phyloP scores from a whole-genome alignment of 2,329 filamentous ascomycete genomes.

The Apiospora pterosperma region DNA sequence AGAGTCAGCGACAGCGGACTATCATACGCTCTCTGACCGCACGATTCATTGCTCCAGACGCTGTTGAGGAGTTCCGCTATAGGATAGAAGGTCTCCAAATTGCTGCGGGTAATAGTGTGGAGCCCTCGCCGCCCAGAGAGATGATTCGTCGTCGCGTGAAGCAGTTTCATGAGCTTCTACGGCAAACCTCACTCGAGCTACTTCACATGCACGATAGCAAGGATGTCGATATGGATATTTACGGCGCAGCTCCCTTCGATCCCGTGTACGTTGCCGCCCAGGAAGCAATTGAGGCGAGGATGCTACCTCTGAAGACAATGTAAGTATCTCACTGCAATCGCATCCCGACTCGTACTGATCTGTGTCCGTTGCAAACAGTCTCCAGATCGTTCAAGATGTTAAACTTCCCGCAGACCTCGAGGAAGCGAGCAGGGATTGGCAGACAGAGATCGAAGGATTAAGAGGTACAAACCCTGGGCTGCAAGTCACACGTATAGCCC shows the following conservation, averaged over 20 bases:
- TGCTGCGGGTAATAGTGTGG: not conserved
- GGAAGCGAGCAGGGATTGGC: conserved; percentile 18
- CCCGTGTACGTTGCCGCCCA: conserved; percentile 7
- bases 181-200: not conserved
- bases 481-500: conserved; percentile 14
- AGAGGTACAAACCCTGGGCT: conserved; percentile 16
- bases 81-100: conserved; percentile 4
- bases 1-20: conserved; percentile 8
- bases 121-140: not conserved
- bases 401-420: conserved; percentile 11
- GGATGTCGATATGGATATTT: conserved; percentile 3
- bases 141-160: conserved; percentile 4
- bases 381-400: conserved; percentile 7
- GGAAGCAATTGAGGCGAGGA: conserved; percentile 5
- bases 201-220: not conserved
- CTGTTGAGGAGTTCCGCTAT: conserved; percentile 10
- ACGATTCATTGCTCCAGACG: conserved; percentile 21
- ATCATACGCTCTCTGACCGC: conserved; percentile 13
- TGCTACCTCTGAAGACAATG: conserved; percentile 17
- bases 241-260: conserved; percentile 10
- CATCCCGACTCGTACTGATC: not conserved
- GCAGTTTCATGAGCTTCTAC: not conserved
- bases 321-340: conserved; percentile 14
- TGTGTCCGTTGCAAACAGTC: not conserved
- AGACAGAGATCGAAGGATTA: conserved; percentile 20